These are phyloP conservation scores for Trichoderma gamsii DNA, from an alignment of 495 filamentous ascomycete species.

Conservation along the genomic window DNA sequence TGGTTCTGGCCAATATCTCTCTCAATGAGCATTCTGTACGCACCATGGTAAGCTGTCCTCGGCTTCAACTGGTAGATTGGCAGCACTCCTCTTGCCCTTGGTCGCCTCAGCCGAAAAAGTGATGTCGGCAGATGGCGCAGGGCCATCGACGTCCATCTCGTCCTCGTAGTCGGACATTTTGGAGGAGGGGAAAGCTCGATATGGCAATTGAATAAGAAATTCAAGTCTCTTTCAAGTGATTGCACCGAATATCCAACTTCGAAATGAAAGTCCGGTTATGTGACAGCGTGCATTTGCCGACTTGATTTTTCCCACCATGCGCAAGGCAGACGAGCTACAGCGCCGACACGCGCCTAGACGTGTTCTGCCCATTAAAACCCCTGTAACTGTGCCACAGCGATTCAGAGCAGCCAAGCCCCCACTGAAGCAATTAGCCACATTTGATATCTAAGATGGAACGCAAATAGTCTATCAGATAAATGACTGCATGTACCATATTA, in stretches of 20 bases:
- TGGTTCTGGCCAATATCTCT: not conserved
- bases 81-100: conserved; percentile 85
- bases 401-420: not conserved
- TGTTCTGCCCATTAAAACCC: conserved; percentile 14
- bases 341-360: conserved; percentile 3
- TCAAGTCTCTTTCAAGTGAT: not conserved
- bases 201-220: not conserved
- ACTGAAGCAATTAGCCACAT: not conserved
- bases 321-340: not conserved
- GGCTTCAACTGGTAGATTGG: conserved; percentile 88
- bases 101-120: conserved; percentile 59
- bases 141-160: conserved; percentile 79
- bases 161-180: conserved; percentile 88
- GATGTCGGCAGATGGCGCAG: conserved; percentile 49
- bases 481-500: not conserved
- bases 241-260: not conserved
- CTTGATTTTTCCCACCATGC: not conserved
- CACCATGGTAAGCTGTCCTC: conserved; percentile 94
- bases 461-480: too few relatives aligned
- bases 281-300: not conserved
- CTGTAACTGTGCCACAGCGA: not conserved
- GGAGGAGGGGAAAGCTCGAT: not conserved
- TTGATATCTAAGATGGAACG: too few relatives aligned
- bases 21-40: not conserved
- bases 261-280: not conserved